Evolutionary conservation across 2,329 filamentous ascomycete genomes (phyloP), one percentile per base, ranked within the genome.

Genomic region (Thelonectria rubi): DNA sequence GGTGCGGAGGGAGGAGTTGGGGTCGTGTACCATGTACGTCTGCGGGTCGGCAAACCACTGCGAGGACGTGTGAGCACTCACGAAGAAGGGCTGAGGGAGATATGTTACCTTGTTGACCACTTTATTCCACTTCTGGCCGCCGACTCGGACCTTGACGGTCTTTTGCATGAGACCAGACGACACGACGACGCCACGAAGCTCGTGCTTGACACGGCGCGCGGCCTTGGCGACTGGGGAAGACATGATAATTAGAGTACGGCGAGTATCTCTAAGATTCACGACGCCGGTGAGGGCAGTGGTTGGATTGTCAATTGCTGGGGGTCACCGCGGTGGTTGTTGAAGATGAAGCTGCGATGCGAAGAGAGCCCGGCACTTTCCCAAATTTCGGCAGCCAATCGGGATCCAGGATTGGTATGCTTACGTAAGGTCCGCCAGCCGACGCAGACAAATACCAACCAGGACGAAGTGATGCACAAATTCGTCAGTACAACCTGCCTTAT

Each of bases 81-180:
- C 18, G 43, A 34, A 60, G 39, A 39, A 54, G 18, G 14, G 14
- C 34, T 39, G 15, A 17, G 50, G 10, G 43, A 21, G 37, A 12
- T 45, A 52, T 74, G 6, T 55, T 75, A 92, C 91, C 83, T 94
- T 94, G 74, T 88, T 84, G 56, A 94, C 85, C 64, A 84, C 82
- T 61, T 83, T 84, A 74, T 94, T 91, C 89, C 90, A 94, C 74
- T 86, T 84, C 73, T 88, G 86, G 14, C 84, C 85, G 53, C 90
- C 88, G 14, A 94, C 83, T 67, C 88, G 86, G 64, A 94, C 91
- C 78, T 91, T 93, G 59, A 93, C 90, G 3, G 91, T 93, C 78
- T 89, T 91, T 61, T 87, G 79, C 89, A 93, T 93, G 61, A 89
- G 83, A 18, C 91, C 92, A 7, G 91, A 88, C 43, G 91, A 92